Conservation (phyloP, 2,329 filamentous ascomycete species). For the Coccinonectria pachysandricola region DNA sequence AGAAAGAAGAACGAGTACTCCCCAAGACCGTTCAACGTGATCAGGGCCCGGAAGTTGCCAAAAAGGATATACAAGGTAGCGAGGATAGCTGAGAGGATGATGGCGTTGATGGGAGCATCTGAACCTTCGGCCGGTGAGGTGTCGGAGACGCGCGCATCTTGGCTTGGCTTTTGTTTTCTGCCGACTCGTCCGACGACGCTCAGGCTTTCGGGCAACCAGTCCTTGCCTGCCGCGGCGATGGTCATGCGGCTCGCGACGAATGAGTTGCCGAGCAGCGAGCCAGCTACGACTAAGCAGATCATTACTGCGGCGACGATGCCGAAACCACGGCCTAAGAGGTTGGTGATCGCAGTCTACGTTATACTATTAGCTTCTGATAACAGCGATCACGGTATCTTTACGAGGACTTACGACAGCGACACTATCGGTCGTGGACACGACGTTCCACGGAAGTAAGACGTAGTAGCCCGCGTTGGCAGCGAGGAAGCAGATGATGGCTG, state of each 20-base stretch:
- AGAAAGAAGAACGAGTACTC: constrained; percentile 57
- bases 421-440: constrained; percentile 48
- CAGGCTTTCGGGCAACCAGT: constrained; percentile 39
- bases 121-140: constrained; percentile 15
- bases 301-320: constrained; percentile 45
- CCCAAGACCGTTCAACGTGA: constrained; percentile 50
- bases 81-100: constrained; percentile 37
- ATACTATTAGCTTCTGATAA: too few relatives aligned
- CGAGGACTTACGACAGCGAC: constrained; percentile 46
- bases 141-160: background rate
- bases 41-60: constrained; percentile 48
- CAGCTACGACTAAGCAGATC: constrained; percentile 51
- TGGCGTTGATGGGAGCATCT: constrained; percentile 44
- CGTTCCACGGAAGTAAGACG: constrained; percentile 48
- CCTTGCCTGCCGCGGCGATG: constrained; percentile 43
- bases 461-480: constrained; percentile 53
- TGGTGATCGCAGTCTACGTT: constrained; percentile 41
- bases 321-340: constrained; percentile 41
- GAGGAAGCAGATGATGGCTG: constrained; percentile 49
- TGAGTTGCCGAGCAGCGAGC: constrained; percentile 51
- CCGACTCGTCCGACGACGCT: constrained; percentile 34
- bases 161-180: constrained; percentile 5
- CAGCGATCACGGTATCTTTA: too few relatives aligned
- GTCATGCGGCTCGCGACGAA: constrained; percentile 53
- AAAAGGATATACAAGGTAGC: constrained; percentile 48